A percentile compares a stretch with the other conserved stretches of the same genome.
phyloP scores from a whole-genome alignment of 768 basidiomycete species.

The Zangia roseola region DNA sequence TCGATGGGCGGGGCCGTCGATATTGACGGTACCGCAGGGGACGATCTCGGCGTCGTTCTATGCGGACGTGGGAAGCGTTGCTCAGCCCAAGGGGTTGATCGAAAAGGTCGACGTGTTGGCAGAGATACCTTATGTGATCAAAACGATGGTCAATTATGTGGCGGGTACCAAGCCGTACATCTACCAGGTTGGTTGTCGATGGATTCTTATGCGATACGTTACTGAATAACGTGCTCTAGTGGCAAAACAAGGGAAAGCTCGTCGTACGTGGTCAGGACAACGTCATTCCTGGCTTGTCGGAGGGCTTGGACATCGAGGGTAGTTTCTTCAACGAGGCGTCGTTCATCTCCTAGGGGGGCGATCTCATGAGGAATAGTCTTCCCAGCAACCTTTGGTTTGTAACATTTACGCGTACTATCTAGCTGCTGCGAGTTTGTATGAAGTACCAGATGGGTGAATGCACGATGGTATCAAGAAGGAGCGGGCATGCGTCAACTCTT shows the following conservation, averaged over 20 bases:
- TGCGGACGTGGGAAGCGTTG: conserved; percentile 56
- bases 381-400: background rate
- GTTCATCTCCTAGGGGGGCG: conserved; percentile 64
- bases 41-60: conserved; percentile 54
- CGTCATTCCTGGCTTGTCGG: conserved; percentile 40
- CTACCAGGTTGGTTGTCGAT: conserved; percentile 68
- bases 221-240: conserved; percentile 47
- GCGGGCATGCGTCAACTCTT: too few relatives aligned
- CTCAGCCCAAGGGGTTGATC: conserved; percentile 69
- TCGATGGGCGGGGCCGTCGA: conserved; percentile 75
- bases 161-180: conserved; percentile 92
- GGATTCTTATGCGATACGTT: background rate
- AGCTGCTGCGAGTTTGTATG: conserved; percentile 7
- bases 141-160: conserved; percentile 90
- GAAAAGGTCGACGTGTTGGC: conserved; percentile 95
- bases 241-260: conserved; percentile 55
- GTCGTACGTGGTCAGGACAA: conserved; percentile 43
- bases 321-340: conserved; percentile 85
- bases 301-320: conserved; percentile 56
- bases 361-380: background rate
- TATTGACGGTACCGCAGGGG: conserved; percentile 52
- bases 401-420: conserved; percentile 9
- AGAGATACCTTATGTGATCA: conserved; percentile 90
- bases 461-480: background rate
- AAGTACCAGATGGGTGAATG: background rate